Conservation (phyloP, 2,329 filamentous ascomycete genomes). For the Knoxdaviesia proteae region DNA sequence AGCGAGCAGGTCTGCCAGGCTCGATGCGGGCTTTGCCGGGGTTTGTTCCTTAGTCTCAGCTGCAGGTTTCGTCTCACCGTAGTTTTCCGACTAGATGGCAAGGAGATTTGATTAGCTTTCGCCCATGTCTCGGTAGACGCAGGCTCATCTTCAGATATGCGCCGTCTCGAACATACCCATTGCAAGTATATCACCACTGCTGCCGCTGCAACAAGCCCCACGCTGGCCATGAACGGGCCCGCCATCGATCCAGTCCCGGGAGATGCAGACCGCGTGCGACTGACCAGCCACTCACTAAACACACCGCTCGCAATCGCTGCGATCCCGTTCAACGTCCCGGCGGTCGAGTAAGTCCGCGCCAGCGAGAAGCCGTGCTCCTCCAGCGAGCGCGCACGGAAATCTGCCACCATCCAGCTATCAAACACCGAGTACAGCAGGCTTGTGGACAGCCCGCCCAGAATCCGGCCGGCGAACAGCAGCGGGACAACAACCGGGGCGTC, state of each 20-base stretch:
- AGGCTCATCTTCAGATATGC: neutral
- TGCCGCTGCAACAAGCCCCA: constrained; percentile 18
- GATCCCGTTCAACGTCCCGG: constrained; percentile 31
- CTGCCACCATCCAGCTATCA: constrained; percentile 40
- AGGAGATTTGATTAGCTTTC: too few relatives aligned
- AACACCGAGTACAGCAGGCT: constrained; percentile 37
- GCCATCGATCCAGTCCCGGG: constrained; percentile 21
- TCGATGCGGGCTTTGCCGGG: neutral
- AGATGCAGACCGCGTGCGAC: neutral
- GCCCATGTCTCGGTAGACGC: too few relatives aligned
- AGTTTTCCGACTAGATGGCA: constrained; percentile 23
- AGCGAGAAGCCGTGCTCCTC: constrained; percentile 19
- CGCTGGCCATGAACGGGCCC: constrained; percentile 24
- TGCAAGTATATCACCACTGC: constrained; percentile 20
- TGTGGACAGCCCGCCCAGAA: constrained; percentile 32
- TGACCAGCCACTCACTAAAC: constrained; percentile 27
- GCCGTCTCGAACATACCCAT: constrained; percentile 17
- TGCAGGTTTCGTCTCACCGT: constrained; percentile 12
- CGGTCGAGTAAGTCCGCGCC: constrained; percentile 26
- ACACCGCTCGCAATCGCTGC: constrained; percentile 32
- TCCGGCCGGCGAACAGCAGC: constrained; percentile 28
- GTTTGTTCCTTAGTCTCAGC: constrained; percentile 2
- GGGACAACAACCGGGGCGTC: constrained; percentile 9
- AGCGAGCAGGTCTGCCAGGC: constrained; percentile 9
- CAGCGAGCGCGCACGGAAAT: constrained; percentile 23